Evolutionary conservation across 352 stramenopile species (phyloP).

Genomic region (Phytophthora melonis): DNA sequence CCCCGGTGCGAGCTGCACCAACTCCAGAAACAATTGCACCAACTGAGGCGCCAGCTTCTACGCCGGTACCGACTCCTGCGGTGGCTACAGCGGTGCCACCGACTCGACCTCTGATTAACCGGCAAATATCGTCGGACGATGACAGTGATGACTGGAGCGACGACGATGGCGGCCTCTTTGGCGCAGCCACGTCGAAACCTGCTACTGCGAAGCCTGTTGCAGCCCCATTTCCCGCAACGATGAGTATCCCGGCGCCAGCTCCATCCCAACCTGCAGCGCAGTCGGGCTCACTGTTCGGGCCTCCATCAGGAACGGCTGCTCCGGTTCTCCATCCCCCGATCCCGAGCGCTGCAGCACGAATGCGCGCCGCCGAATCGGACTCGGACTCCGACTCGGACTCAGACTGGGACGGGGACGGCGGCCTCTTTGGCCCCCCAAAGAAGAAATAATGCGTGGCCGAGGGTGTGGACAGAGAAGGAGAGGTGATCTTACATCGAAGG

Average conservation of each 20-base stretch:
- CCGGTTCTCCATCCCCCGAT: constrained; percentile 54
- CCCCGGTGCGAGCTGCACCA: constrained; percentile 25
- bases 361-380: constrained; percentile 54
- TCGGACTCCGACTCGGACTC: constrained; percentile 48
- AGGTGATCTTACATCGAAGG: not conserved
- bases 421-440: constrained; percentile 62
- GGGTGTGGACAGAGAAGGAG: not conserved
- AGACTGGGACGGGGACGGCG: constrained; percentile 71
- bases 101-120: constrained; percentile 47
- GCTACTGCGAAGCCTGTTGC: constrained; percentile 22
- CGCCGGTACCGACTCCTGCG: constrained; percentile 16
- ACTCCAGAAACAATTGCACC: constrained; percentile 16
- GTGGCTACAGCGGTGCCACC: constrained; percentile 37
- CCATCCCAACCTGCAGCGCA: constrained; percentile 15
- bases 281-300: constrained; percentile 35
- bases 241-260: constrained; percentile 14
- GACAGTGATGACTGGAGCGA: constrained; percentile 82
- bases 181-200: constrained; percentile 43
- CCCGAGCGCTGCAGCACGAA: constrained; percentile 52
- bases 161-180: constrained; percentile 62
- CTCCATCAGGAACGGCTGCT: constrained; percentile 26
- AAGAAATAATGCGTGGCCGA: constrained; percentile 34
- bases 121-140: constrained; percentile 53
- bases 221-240: constrained; percentile 22
- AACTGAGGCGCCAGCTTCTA: constrained; percentile 3